Evolutionary conservation across 495 filamentous ascomycete genomes (phyloP).

Genomic region (Penicillium coffeae): DNA sequence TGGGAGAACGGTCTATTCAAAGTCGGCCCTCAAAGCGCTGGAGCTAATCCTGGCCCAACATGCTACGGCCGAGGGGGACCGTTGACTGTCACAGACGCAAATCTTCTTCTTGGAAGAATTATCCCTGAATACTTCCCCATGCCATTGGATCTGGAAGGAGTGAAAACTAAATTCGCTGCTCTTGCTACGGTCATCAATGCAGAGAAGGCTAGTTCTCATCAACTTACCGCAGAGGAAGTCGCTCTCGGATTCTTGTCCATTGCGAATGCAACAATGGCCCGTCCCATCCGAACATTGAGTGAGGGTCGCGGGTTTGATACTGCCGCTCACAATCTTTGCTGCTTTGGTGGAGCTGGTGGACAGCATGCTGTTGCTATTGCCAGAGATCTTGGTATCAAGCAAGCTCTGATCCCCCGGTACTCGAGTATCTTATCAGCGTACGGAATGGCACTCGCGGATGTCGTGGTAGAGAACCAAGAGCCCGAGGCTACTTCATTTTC

Average conservation of each 20-base stretch:
- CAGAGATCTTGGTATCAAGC: conserved; percentile 23
- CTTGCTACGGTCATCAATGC: conserved; percentile 69
- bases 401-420: conserved; percentile 33
- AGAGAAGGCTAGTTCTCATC: conserved; percentile 21
- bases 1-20: conserved; percentile 85
- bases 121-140: conserved; percentile 82
- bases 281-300: conserved; percentile 18
- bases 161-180: conserved; percentile 64
- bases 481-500: conserved; percentile 1
- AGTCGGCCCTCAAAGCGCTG: conserved; percentile 83
- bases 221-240: conserved; percentile 69
- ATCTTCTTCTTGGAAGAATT: conserved; percentile 76
- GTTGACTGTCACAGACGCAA: conserved; percentile 85
- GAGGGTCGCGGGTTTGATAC: conserved; percentile 32
- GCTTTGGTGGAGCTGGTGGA: conserved; percentile 39
- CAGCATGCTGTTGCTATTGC: conserved; percentile 36
- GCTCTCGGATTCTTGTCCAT: conserved; percentile 37
- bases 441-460: conserved; percentile 34
- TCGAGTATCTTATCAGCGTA: conserved; percentile 35
- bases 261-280: conserved; percentile 8
- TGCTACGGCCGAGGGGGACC: conserved; percentile 90
- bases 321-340: conserved; percentile 26
- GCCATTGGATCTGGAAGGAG: conserved; percentile 66
- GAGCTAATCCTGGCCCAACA: conserved; percentile 81
- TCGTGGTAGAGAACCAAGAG: conserved; percentile 6